Conservation (phyloP, 2,329 filamentous ascomycete genomes). For the Cordyceps farinosa region DNA sequence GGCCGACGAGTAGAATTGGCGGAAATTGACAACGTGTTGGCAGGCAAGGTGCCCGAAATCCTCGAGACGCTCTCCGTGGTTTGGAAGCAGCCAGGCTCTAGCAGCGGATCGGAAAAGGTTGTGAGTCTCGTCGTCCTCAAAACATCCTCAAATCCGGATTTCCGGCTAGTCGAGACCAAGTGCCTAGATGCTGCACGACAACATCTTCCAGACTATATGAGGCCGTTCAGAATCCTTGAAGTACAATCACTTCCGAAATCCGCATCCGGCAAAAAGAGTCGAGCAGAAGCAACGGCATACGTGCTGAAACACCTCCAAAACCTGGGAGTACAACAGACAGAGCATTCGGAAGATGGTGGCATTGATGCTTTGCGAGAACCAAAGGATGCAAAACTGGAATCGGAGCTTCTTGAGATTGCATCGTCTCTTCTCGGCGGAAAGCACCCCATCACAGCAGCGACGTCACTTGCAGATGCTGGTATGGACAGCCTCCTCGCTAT, state of each 20-base stretch:
- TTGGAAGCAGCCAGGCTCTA: neutral
- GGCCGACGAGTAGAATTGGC: slow-evolving; percentile 71
- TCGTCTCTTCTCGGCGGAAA: neutral
- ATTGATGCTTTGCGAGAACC: too few relatives aligned
- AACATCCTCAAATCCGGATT: too few relatives aligned
- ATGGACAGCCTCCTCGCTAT: slow-evolving; percentile 36
- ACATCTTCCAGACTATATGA: slow-evolving; percentile 57
- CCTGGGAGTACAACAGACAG: too few relatives aligned
- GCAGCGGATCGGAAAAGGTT: slow-evolving; percentile 25
- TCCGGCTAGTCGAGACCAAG: too few relatives aligned
- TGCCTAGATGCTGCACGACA: too few relatives aligned
- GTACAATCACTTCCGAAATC: slow-evolving; percentile 52
- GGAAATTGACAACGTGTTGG: slow-evolving; percentile 53
- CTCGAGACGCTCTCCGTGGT: slow-evolving; percentile 21
- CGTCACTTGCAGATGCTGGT: slow-evolving; percentile 22
- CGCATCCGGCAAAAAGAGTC: slow-evolving; percentile 60
- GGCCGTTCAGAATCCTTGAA: slow-evolving; percentile 52
- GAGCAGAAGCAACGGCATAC: slow-evolving; percentile 29
- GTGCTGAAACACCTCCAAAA: neutral
- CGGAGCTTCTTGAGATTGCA: slow-evolving; percentile 7
- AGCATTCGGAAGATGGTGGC: too few relatives aligned
- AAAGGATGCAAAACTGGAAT: slow-evolving; percentile 14
- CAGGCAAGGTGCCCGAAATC: slow-evolving; percentile 17
- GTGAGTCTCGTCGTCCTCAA: slow-evolving; percentile 56
- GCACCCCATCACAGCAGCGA: slow-evolving; percentile 5